Percentiles rank a stretch among this genome's conserved stretches.
Conservation (phyloP, 768 basidiomycete species). For the Lentinula edodes region DNA sequence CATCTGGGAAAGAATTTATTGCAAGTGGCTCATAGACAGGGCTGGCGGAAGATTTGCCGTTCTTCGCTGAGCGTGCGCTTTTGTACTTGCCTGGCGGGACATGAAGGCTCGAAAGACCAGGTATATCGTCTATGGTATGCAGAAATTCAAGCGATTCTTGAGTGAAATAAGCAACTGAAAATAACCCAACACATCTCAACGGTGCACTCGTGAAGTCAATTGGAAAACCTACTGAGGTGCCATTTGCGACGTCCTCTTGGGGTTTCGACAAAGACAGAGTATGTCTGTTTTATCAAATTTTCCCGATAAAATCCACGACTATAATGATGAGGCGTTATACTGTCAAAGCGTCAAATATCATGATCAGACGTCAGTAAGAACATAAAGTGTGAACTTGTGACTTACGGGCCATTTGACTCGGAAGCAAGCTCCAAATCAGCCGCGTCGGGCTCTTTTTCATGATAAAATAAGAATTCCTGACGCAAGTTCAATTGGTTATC, state of each 20-base stretch:
- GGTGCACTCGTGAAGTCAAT: slow-evolving; percentile 2
- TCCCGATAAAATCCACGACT: slow-evolving; percentile 28
- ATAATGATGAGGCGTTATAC: slow-evolving; percentile 14
- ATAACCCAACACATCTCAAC: slow-evolving; percentile 5
- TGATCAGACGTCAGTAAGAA: background rate
- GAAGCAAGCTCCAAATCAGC: slow-evolving; percentile 41
- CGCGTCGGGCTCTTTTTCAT: slow-evolving; percentile 54
- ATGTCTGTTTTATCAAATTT: slow-evolving; percentile 72
- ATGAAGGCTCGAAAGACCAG: slow-evolving; percentile 42
- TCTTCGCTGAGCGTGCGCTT: slow-evolving; percentile 54
- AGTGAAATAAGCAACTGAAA: slow-evolving; percentile 71
- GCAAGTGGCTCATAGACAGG: slow-evolving; percentile 6
- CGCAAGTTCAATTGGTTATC: background rate
- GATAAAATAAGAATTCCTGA: slow-evolving; percentile 75
- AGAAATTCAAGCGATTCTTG: slow-evolving; percentile 54
- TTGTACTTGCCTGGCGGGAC: slow-evolving; percentile 60
- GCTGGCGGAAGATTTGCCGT: slow-evolving; percentile 19
- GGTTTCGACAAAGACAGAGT: slow-evolving; percentile 71
- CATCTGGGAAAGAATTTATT: slow-evolving; percentile 17
- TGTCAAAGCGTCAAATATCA: background rate
- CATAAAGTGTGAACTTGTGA: slow-evolving; percentile 3
- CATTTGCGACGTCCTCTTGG: slow-evolving; percentile 66
- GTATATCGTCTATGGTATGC: slow-evolving; percentile 53
- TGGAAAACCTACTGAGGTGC: slow-evolving; percentile 61
- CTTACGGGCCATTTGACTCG: slow-evolving; percentile 47